phyloP scores from a whole-genome alignment of 2,329 filamentous ascomycete species.

The Akanthomyces lecanii region DNA sequence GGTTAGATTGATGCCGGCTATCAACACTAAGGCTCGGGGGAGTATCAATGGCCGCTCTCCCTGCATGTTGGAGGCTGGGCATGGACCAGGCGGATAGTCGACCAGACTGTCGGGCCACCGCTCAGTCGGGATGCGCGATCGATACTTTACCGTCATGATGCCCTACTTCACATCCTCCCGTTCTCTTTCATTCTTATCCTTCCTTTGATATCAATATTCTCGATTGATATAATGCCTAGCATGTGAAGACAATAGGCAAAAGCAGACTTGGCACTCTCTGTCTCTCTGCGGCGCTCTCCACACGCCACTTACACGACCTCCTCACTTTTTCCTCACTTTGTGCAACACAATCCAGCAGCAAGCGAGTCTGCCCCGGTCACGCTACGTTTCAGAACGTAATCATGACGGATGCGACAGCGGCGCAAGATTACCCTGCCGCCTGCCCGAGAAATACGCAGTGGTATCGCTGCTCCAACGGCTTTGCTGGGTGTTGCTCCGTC shows the following conservation, averaged over 20 bases:
- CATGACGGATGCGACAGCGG: background rate
- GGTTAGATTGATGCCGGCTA: background rate
- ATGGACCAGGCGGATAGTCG: background rate
- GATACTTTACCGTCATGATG: background rate
- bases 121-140: background rate
- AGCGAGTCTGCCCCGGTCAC: background rate
- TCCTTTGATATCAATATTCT: too few relatives aligned
- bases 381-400: background rate
- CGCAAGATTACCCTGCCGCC: background rate
- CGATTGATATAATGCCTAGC: background rate
- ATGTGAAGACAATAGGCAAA: background rate
- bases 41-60: background rate
- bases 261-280: background rate
- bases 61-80: background rate
- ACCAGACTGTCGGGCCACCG: background rate
- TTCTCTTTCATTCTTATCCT: too few relatives aligned
- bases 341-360: background rate
- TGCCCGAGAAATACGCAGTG: slow-evolving; percentile 31
- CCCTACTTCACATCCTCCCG: background rate
- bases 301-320: slow-evolving; percentile 4
- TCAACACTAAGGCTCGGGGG: background rate
- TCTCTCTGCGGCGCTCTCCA: background rate
- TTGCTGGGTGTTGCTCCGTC: slow-evolving; percentile 42
- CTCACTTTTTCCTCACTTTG: slow-evolving; percentile 6
- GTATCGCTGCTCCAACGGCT: slow-evolving; percentile 37